These are phyloP conservation scores for Colletotrichum musicola DNA, from an alignment of 2,329 filamentous ascomycete genomes.

Conservation along the genomic window DNA sequence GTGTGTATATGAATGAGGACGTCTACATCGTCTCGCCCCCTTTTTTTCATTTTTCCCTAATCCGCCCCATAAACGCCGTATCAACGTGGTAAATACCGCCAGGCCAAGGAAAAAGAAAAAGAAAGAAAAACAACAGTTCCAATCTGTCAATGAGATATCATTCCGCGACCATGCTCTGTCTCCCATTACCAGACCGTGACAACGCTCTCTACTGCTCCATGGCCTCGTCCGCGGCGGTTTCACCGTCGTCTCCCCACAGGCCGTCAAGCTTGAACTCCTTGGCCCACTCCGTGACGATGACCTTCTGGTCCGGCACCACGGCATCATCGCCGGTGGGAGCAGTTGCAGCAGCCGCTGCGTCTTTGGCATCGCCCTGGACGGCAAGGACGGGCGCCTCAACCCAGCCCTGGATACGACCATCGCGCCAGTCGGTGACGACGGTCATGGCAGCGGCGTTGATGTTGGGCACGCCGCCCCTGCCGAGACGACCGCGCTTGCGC, in stretches of 20 bases:
- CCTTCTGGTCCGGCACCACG: constrained; percentile 76
- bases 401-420: constrained; percentile 95
- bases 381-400: constrained; percentile 79
- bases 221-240: constrained; percentile 53
- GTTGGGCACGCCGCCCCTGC: constrained; percentile 92
- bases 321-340: constrained; percentile 56
- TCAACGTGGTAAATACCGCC: constrained; percentile 12
- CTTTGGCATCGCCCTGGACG: constrained; percentile 55
- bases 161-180: not conserved
- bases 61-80: constrained; percentile 33
- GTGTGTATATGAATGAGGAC: constrained; percentile 24
- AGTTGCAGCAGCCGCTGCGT: constrained; percentile 43
- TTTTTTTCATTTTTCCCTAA: constrained; percentile 25
- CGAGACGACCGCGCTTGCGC: constrained; percentile 88
- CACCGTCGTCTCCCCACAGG: constrained; percentile 73
- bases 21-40: constrained; percentile 8
- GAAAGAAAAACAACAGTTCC: constrained; percentile 9
- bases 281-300: constrained; percentile 93
- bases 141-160: constrained; percentile 26
- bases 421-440: constrained; percentile 96
- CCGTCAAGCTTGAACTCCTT: constrained; percentile 96
- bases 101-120: constrained; percentile 16
- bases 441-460: constrained; percentile 88
- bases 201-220: constrained; percentile 63
- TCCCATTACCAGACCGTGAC: not conserved